Evolutionary conservation across 345 rosid genomes (phyloP).

Genomic region (Pugionium dolabratum): DNA sequence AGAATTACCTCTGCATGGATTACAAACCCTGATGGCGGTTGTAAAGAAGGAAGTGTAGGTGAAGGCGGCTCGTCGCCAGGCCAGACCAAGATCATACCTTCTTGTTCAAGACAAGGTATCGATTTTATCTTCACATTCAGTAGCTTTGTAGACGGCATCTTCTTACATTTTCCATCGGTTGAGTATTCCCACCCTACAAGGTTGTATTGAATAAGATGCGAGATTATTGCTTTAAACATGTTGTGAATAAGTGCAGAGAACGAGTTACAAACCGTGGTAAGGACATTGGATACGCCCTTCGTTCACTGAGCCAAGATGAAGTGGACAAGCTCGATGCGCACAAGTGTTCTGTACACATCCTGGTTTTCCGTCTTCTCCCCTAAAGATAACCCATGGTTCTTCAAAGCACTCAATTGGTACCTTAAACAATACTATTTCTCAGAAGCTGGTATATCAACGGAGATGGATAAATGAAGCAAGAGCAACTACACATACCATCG

Average conservation of each 20-base stretch:
- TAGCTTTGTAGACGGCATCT: conserved; percentile 90
- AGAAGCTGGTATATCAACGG: neutral
- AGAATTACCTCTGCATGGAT: conserved; percentile 86
- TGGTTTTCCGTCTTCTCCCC: conserved; percentile 89
- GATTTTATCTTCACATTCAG: conserved; percentile 71
- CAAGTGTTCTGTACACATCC: conserved; percentile 94
- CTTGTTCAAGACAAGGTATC: conserved; percentile 85
- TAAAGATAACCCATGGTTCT: conserved; percentile 91
- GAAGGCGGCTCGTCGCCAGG: conserved; percentile 86
- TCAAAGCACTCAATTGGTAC: conserved; percentile 95
- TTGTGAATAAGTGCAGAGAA: neutral
- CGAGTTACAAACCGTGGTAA: conserved; percentile 79
- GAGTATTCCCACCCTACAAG: conserved; percentile 93
- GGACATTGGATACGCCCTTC: conserved; percentile 96
- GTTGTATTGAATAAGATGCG: conserved; percentile 1
- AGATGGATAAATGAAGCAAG: neutral
- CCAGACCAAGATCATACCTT: conserved; percentile 99
- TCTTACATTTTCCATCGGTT: conserved; percentile 89
- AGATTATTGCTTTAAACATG: neutral
- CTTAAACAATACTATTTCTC: conserved; percentile 39
- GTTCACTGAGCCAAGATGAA: conserved; percentile 89
- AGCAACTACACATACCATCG: conserved; percentile 58
- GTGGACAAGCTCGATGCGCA: conserved; percentile 99
- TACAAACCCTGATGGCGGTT: conserved; percentile 84
- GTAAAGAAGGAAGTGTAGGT: conserved; percentile 69